These are phyloP conservation scores for Heimioporus sp. DNA, from an alignment of 768 basidiomycete species.

Conservation along the genomic window DNA sequence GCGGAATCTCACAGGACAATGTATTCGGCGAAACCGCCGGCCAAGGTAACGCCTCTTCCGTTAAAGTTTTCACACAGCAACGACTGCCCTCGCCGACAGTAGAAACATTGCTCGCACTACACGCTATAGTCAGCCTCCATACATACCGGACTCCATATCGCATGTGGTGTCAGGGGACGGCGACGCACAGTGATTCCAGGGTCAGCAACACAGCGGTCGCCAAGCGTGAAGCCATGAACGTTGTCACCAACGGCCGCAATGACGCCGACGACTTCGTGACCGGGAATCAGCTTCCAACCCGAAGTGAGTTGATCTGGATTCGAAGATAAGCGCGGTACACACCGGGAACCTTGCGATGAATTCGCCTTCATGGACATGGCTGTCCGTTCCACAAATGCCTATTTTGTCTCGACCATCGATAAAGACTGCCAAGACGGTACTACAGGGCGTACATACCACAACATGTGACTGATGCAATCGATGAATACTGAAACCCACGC, in stretches of 20 bases:
- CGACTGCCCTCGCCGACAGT: conserved; percentile 77
- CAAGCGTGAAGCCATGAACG: conserved; percentile 70
- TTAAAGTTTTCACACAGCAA: conserved; percentile 85
- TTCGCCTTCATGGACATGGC: conserved; percentile 61
- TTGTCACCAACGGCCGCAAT: conserved; percentile 76
- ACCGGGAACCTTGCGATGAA: conserved; percentile 64
- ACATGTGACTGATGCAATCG: conserved; percentile 33
- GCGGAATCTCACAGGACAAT: conserved; percentile 64
- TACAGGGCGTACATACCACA: conserved; percentile 35
- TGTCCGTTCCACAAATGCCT: conserved; percentile 63
- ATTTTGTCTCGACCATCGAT: too few relatives aligned
- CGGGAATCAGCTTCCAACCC: conserved; percentile 53
- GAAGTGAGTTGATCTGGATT: conserved; percentile 16
- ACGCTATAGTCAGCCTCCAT: background rate
- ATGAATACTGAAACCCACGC: conserved; percentile 1
- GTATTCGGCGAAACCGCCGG: conserved; percentile 91
- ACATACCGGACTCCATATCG: background rate
- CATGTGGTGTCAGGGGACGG: background rate
- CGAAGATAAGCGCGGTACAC: background rate
- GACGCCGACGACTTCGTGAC: conserved; percentile 72
- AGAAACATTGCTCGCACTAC: conserved; percentile 84
- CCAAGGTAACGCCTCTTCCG: conserved; percentile 72
- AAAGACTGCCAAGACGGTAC: background rate
- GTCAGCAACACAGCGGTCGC: conserved; percentile 86
- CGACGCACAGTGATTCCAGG: conserved; percentile 62